Evolutionary conservation across 768 basidiomycete species (phyloP), one percentile per base, ranked within the genome.

Genomic region (Pleurotus platypus): DNA sequence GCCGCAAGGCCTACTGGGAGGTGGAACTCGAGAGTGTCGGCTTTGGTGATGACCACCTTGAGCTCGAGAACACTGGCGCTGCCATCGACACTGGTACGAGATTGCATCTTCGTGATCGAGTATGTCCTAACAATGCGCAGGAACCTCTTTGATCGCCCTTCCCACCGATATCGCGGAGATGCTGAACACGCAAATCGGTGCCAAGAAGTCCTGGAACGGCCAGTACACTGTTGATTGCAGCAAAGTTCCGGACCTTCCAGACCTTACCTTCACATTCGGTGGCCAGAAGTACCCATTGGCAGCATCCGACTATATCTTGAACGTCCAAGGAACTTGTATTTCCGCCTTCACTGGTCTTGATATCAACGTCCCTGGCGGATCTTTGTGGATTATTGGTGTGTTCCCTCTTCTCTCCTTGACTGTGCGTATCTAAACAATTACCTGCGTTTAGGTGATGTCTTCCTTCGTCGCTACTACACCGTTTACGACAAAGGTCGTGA

Each of bases 1-100:
- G 95, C 64, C 85, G 93, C 64, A 94, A 92, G 80, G 97, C 93
- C 4, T 98, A 97, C 75, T 97, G 95, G 95, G 96, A 98, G 73
- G 93, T 98, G 46, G 94, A 97, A 69, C 87, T 99, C 24, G 80
- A 92, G 74, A 86, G 87, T 69, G 78, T 99, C 60, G 64, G 75
- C 3, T 95, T 99, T 57, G 97, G 95, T 48, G 78, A 86, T 45
- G 96, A 98, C 47, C 82, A 78, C 40, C 81, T 98, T 46, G 93
- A 98, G 62, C 81, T 98, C 12, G 92, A 96, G 62, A 89, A 86
- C 75, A 96, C 97, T 56, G 95, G 95, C 45, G 92, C 92, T 64
- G 92, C 92, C 43, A 94, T 94, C 59, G 92, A 94, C 66, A 94
- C 92, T 15, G 91, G 91, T 88, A 38, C 55, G 67, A 62, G 0